These are phyloP conservation scores for Euphorbia schlechtendalii DNA, from an alignment of 441 rosid species.

Conservation along the genomic window DNA sequence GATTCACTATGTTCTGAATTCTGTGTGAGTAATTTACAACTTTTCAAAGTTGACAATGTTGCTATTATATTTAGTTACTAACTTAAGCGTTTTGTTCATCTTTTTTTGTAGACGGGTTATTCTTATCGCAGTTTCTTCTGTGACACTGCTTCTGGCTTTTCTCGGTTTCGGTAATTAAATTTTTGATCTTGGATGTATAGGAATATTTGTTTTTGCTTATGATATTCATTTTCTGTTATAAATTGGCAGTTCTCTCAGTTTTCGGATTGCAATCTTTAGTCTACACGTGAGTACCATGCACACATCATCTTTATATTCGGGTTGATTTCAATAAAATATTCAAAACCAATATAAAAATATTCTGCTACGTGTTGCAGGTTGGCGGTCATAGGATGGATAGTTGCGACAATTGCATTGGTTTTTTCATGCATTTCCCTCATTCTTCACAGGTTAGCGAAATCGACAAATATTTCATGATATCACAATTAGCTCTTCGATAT, in stretches of 20 bases:
- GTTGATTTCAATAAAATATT: too few relatives aligned
- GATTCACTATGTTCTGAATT: slow-evolving; percentile 45
- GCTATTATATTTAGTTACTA: not conserved
- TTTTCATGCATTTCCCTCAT: slow-evolving; percentile 69
- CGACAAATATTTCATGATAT: not conserved
- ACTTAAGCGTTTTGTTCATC: not conserved
- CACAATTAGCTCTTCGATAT: too few relatives aligned
- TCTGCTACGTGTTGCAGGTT: slow-evolving; percentile 49
- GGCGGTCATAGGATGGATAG: slow-evolving; percentile 72
- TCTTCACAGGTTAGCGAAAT: slow-evolving; percentile 53
- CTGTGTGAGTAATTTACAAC: slow-evolving; percentile 37
- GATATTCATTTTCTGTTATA: not conserved
- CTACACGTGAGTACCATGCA: slow-evolving; percentile 50
- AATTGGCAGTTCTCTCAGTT: slow-evolving; percentile 62
- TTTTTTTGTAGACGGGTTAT: slow-evolving; percentile 44
- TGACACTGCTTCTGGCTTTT: slow-evolving; percentile 69
- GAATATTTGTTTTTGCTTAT: not conserved
- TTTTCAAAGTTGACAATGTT: not conserved
- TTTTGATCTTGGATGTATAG: not conserved
- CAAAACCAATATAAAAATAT: too few relatives aligned
- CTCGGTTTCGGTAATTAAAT: slow-evolving; percentile 61
- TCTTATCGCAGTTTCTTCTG: slow-evolving; percentile 58
- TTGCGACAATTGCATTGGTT: slow-evolving; percentile 57
- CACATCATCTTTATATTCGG: too few relatives aligned
- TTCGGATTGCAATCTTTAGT: slow-evolving; percentile 64